These are phyloP conservation scores for Xylaria bambusicola DNA, from an alignment of 495 filamentous ascomycete species.

Conservation along the genomic window DNA sequence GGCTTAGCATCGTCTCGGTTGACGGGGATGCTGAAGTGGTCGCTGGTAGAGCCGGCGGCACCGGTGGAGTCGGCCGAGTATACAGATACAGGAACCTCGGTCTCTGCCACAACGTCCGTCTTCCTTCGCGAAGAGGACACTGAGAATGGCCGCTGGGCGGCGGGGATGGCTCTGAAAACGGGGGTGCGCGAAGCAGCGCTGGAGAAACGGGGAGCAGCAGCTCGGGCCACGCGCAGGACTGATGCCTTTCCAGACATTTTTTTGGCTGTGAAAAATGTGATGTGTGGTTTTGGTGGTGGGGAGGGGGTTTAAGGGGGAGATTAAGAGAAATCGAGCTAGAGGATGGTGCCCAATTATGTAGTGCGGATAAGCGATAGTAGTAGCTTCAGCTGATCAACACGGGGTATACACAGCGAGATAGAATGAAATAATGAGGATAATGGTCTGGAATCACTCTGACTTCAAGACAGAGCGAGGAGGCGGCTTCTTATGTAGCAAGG, in stretches of 20 bases:
- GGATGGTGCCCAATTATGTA: neutral
- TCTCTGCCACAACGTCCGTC: constrained; percentile 51
- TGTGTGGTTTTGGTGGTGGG: constrained; percentile 5
- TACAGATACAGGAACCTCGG: constrained; percentile 51
- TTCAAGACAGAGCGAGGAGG: constrained; percentile 7
- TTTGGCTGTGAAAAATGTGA: constrained; percentile 17
- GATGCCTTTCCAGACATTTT: constrained; percentile 46
- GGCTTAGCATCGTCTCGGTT: constrained; percentile 55
- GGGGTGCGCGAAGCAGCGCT: constrained; percentile 25
- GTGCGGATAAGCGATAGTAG: constrained; percentile 5
- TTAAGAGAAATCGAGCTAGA: neutral
- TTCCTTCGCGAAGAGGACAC: constrained; percentile 30
- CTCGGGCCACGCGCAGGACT: constrained; percentile 32
- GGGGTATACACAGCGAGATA: no score
- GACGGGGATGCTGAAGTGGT: constrained; percentile 77
- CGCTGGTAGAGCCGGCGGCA: constrained; percentile 48
- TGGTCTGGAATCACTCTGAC: neutral
- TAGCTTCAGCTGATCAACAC: no score
- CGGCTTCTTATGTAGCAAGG: constrained; percentile 17
- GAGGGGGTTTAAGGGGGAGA: neutral
- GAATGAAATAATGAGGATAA: constrained; percentile 13
- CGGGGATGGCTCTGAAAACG: constrained; percentile 39
- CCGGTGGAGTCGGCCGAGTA: constrained; percentile 49
- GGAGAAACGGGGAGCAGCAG: constrained; percentile 37
- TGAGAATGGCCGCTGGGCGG: constrained; percentile 38